Evolutionary conservation across 164 flowering plant species (phyloP), one percentile per base, ranked within the genome.

Genomic region (Umbilicus rupestris): DNA sequence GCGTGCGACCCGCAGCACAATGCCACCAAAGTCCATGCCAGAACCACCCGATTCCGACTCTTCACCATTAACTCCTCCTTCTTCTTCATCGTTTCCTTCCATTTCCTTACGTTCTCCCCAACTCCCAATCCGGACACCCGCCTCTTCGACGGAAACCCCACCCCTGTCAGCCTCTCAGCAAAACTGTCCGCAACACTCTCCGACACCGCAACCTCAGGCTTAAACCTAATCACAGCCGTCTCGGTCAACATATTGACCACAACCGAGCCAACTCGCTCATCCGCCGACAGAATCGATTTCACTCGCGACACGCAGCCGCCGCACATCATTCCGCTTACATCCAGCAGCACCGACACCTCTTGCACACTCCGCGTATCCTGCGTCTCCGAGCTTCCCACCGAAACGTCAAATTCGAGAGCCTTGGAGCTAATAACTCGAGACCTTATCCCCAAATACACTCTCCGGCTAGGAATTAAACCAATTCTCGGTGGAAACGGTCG

Each of bases 1-100:
- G 86, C 85, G 49, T 92, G 98, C 7, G 93, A 78, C 17, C 96
- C 96, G 63, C 96, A 90, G 66, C 98, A 92, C 71, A 92, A 62
- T 7, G 96, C 96, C 68, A 92, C 98, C 79, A 92, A 74, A 68
- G 96, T 82, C 98, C 98, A 92, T 33, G 98, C 98, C 65, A 92
- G 72, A 41, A 76, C 85, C 69, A 92, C 96, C 17, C 93, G 76
- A 31, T 77, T 84, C 75, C 85, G 71, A 62, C 89, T 85, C 81
- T 78, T 79, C 41, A 70, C 79, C 0, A 92, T 72, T 88, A 84
- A 59, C 42, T 59, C 79, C 71, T 87, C 87, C 74, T 88, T 90
- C 87, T 83, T 92, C 81, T 73, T 79, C 76, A 72, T 76, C 84
- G 82, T 85, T 59, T 88, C 93, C 79, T 80, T 85, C 98, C 98